phyloP scores from a whole-genome alignment of 1,284 basidiomycete species.

The Malassezia restricta region DNA sequence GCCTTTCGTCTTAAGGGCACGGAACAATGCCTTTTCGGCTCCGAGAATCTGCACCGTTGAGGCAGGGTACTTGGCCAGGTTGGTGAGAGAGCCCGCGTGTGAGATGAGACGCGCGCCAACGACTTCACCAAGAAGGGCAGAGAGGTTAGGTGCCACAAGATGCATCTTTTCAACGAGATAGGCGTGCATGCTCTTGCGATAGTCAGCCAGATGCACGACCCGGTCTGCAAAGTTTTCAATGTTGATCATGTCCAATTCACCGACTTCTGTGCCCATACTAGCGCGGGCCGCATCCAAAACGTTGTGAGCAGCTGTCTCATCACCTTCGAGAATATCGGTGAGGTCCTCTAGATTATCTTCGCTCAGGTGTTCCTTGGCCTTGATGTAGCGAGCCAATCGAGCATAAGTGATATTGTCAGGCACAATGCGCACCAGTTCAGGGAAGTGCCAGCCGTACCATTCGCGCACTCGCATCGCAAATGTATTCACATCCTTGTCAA shows the following conservation, averaged over 20 bases:
- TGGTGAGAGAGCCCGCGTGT: conserved; percentile 92
- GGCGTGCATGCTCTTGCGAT: conserved; percentile 76
- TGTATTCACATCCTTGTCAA: conserved; percentile 98
- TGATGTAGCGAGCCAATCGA: conserved; percentile 72
- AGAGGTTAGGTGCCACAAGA: conserved; percentile 78
- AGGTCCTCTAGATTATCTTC: conserved; percentile 68
- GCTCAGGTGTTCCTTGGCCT: conserved; percentile 59
- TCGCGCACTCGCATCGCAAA: conserved; percentile 97
- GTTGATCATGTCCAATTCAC: conserved; percentile 90
- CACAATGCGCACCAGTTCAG: conserved; percentile 85
- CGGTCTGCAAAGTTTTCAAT: conserved; percentile 83
- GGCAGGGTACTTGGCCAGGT: conserved; percentile 94
- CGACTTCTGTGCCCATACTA: conserved; percentile 87
- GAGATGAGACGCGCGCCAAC: conserved; percentile 90
- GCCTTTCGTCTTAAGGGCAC: conserved; percentile 94
- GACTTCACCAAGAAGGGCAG: conserved; percentile 84
- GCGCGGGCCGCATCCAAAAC: conserved; percentile 84
- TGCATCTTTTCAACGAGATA: conserved; percentile 98
- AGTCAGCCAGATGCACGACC: conserved; percentile 81
- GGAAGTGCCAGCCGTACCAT: conserved; percentile 99
- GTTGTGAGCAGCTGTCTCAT: conserved; percentile 77
- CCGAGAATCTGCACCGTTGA: conserved; percentile 96
- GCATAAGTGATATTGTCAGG: conserved; percentile 94
- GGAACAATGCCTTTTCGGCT: conserved; percentile 94
- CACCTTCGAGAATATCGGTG: conserved; percentile 70